These are phyloP conservation scores for Xanthoconium separans DNA, from an alignment of 1,284 basidiomycete genomes.

Conservation along the genomic window DNA sequence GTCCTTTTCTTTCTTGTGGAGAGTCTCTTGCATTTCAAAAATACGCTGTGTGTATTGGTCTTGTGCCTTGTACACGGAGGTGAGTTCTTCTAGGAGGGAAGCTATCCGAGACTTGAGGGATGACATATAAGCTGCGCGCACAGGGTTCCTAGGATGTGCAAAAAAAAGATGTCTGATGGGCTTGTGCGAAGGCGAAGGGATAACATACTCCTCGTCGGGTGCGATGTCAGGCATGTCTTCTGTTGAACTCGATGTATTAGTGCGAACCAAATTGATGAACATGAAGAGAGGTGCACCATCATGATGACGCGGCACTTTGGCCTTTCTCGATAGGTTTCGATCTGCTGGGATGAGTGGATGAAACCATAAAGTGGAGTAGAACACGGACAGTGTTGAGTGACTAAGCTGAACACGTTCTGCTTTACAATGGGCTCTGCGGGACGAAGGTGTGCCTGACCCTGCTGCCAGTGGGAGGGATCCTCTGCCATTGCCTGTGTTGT, in stretches of 20 bases:
- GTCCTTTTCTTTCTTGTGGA: conserved; percentile 90
- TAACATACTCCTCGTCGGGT: conserved; percentile 62
- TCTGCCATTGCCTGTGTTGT: conserved; percentile 57
- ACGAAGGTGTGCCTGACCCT: conserved; percentile 72
- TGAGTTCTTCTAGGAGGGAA: conserved; percentile 84
- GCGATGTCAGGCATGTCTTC: conserved; percentile 61
- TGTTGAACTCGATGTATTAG: conserved; percentile 62
- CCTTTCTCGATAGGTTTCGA: conserved; percentile 85
- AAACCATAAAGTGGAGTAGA: neutral
- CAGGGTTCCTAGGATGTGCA: conserved; percentile 60
- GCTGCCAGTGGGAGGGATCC: conserved; percentile 70
- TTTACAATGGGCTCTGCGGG: conserved; percentile 75
- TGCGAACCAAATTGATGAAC: conserved; percentile 70
- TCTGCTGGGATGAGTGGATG: conserved; percentile 48
- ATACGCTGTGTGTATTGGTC: conserved; percentile 93
- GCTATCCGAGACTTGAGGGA: conserved; percentile 94
- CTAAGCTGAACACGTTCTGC: conserved; percentile 73
- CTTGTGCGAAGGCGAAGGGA: neutral
- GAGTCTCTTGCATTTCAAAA: conserved; percentile 89
- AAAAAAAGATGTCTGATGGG: conserved; percentile 10
- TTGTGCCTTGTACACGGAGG: conserved; percentile 94
- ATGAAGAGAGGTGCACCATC: conserved; percentile 84
- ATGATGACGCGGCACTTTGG: conserved; percentile 83
- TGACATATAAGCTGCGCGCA: conserved; percentile 82
- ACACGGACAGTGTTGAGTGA: conserved; percentile 84